Percentiles rank a stretch among this genome's conserved stretches.
Evolutionary conservation across 2,329 filamentous ascomycete genomes (phyloP).

Genomic region (Xylariaceae sp.): DNA sequence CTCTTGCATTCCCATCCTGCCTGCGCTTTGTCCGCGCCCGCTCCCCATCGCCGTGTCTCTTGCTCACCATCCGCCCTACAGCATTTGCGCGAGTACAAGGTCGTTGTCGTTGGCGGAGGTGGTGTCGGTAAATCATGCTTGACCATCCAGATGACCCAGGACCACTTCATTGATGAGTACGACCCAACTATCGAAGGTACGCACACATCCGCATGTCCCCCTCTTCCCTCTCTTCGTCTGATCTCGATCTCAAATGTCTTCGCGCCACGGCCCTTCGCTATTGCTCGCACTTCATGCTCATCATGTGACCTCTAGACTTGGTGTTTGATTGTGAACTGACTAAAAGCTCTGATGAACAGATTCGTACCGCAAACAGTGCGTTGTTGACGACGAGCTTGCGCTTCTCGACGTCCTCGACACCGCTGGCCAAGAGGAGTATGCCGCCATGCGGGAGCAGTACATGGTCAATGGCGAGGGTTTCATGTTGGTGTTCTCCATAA

Average conservation of each 20-base stretch:
- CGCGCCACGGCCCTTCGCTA: no score
- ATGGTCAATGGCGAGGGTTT: constrained; percentile 99
- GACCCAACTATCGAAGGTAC: constrained; percentile 98
- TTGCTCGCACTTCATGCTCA: no score
- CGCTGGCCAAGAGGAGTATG: constrained; percentile 98
- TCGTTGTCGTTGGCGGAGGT: constrained; percentile 96
- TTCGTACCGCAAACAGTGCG: constrained; percentile 99
- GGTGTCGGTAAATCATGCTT: constrained; percentile 99
- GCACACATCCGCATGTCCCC: constrained; percentile 25
- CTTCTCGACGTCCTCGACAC: constrained; percentile 97
- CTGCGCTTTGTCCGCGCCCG: constrained; percentile 1
- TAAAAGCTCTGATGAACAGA: constrained; percentile 50
- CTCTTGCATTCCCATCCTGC: constrained; percentile 1
- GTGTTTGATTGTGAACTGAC: no score
- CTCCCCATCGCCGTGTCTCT: background rate
- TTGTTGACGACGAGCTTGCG: constrained; percentile 97
- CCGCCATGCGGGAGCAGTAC: constrained; percentile 98
- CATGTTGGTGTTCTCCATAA: constrained; percentile 96
- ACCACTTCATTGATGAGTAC: constrained; percentile 99
- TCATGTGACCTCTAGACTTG: no score
- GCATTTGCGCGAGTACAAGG: constrained; percentile 89
- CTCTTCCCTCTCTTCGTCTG: background rate
- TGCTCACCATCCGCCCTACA: constrained; percentile 34
- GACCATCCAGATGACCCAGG: constrained; percentile 93
- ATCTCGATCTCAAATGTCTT: constrained; percentile 17